Evolutionary conservation across 176 grass and related monocot genomes (phyloP), one percentile per base, ranked within the genome.

Genomic region (Bromus sterilis): DNA sequence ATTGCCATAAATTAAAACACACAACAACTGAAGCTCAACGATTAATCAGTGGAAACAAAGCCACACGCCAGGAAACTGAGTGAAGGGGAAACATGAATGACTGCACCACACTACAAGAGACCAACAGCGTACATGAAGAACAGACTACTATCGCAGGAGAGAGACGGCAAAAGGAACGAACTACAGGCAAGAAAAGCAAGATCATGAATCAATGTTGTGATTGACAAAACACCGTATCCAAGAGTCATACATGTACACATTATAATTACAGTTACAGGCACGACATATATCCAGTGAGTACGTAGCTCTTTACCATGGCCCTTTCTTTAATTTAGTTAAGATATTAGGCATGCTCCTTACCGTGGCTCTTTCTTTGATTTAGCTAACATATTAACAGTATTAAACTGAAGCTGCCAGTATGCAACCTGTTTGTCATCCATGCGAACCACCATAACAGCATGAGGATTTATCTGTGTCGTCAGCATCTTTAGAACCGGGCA

Each of bases 211-310:
- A 31, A 32, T 61, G 66, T 10, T 58, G 31, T 33, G 73, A 73
- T 33, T 75, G 24, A 67, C 53, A 36, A 28, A 35, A 36, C 35
- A 37, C 56, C 30, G 3, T 43, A 33, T 68, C 26, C 0, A 41
- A 72, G 39, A 6, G 60, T 12, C 5, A 36, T 57, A 78, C 63
- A 9, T 72, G 40, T 77, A 58, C 28, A 65, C 11, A 59, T 13
- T 44, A 67, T 40, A 86, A 78, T 86, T 82, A 86, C 73, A 86
- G 63, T 79, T 71, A 53, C 49, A 53, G 49, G 49, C 41, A 49
- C 30, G 21, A 4, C 26, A 58, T 28, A 56, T 28, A 30, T 68
- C 56, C 46, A 74, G 57, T 25, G 49, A 71, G 48, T 39, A 53
- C 49, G 18, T 49, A 53, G 49, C 18, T 53, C 49, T 7, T 53